Base-by-base conservation (phyloP, 208 protist genomes). In the Strigomonas galati region DNA sequence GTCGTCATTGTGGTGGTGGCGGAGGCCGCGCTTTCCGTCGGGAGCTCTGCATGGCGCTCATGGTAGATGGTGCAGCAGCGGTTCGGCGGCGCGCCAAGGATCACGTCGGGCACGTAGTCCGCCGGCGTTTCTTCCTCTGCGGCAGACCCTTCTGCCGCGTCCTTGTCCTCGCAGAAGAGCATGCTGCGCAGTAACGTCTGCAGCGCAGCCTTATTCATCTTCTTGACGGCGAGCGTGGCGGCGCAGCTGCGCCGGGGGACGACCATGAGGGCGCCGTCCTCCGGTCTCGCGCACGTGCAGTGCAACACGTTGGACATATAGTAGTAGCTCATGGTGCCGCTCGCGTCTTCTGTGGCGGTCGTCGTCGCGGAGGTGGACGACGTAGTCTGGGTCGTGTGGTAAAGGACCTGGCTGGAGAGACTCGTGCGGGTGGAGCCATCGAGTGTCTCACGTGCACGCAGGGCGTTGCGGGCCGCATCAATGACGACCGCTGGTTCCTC, bases 41-140 rank as follows among this genome's bases (percentile, higher is more conserved):
- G 26, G 6, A 10, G 27, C 27, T 14, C 10, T 10, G 24, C 10
- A 3, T 10, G 27, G 7, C 9, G 55, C 55, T 61, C 26, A 6
- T 23, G n/a, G 19, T 44, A 53, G 4, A 58, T 76, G 53, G 19
- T 67, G 53, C 32, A 30, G 67, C 49, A 61, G 57, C 63, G 53
- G 52, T 44, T 59, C 24, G 72, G 66, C 14, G 73, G 73, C 15
- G 68, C 54, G 24, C 61, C 65, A n/a, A 71, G 70, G 23, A 84
- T 84, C 9, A 84, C 62, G 12, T 84, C 78, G 12, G 78, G 78
- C 51, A 80, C 69, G 67, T 80, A 79, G 60, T 72, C 70, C 27
- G 59, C 51, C 21, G 78, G 70, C 2, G 74, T 71, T 40, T 80
- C 70, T 24, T 79, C 78, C 21, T 74, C 63, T 21, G 73, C 69